Evolutionary conservation across 805 yeast genomes (phyloP).

Genomic region (Peterozyma toletana): DNA sequence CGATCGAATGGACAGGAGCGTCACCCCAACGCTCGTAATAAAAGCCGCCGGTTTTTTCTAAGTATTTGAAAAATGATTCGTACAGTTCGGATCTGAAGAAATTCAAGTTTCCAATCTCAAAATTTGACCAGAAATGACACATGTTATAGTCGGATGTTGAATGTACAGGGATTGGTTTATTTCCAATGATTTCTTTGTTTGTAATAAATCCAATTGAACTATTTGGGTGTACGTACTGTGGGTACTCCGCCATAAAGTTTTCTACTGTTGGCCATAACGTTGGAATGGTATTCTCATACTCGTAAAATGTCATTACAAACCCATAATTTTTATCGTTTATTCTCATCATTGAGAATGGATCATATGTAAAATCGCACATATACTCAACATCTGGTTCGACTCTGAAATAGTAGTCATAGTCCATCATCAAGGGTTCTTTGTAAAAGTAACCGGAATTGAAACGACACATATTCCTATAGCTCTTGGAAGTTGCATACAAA

Average conservation of each 20-base stretch:
- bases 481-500: slow-evolving; percentile 56
- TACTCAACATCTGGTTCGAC: slow-evolving; percentile 91
- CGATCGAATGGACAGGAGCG: slow-evolving; percentile 84
- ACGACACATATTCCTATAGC: slow-evolving; percentile 91
- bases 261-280: slow-evolving; percentile 76
- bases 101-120: slow-evolving; percentile 67
- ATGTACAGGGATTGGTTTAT: slow-evolving; percentile 32
- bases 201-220: slow-evolving; percentile 53
- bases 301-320: slow-evolving; percentile 77
- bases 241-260: slow-evolving; percentile 49
- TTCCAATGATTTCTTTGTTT: slow-evolving; percentile 39
- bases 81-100: slow-evolving; percentile 67
- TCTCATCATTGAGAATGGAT: slow-evolving; percentile 78
- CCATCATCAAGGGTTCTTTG: slow-evolving; percentile 60
- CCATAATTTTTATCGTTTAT: slow-evolving; percentile 76
- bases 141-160: slow-evolving; percentile 57
- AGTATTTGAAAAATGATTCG: slow-evolving; percentile 48
- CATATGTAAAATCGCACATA: slow-evolving; percentile 82
- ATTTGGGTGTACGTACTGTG: slow-evolving; percentile 57
- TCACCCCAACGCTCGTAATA: slow-evolving; percentile 94
- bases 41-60: slow-evolving; percentile 69
- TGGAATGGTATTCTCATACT: slow-evolving; percentile 79
- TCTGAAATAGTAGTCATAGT: slow-evolving; percentile 89
- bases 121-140: slow-evolving; percentile 87
- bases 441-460: slow-evolving; percentile 90